A percentile compares a stretch with the other conserved stretches of the same genome.
Conservation (phyloP, 805 yeast species). For the Nakazawaea wickerhamii region DNA sequence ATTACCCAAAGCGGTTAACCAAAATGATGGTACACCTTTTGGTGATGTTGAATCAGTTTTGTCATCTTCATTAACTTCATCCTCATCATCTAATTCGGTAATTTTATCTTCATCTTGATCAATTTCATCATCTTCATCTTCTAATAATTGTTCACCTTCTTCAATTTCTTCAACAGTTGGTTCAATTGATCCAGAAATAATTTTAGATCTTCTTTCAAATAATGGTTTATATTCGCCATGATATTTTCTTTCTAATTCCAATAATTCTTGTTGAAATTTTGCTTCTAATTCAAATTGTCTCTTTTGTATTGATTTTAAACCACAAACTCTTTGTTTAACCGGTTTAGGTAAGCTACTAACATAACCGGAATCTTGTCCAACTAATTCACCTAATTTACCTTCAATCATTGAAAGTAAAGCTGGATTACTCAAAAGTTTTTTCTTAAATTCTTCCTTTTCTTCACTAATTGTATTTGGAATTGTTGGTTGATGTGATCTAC, state of each 20-base stretch:
- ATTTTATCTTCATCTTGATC: constrained; percentile 32
- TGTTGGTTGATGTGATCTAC: constrained; percentile 50
- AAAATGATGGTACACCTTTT: constrained; percentile 87
- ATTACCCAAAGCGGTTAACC: constrained; percentile 94
- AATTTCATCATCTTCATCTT: constrained; percentile 41
- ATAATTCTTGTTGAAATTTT: constrained; percentile 83
- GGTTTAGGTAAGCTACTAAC: constrained; percentile 66
- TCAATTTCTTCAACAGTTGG: constrained; percentile 77
- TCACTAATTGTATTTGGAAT: constrained; percentile 72
- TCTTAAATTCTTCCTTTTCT: constrained; percentile 39
- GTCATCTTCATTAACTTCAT: constrained; percentile 29
- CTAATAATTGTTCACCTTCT: constrained; percentile 69
- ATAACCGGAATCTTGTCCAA: constrained; percentile 86
- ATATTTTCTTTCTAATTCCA: constrained; percentile 80
- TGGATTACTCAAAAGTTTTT: constrained; percentile 57
- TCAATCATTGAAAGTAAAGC: constrained; percentile 82
- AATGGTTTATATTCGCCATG: constrained; percentile 69
- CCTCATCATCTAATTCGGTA: constrained; percentile 38
- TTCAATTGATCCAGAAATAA: constrained; percentile 67
- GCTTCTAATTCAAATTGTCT: constrained; percentile 80
- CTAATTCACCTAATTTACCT: constrained; percentile 77
- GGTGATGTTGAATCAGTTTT: too few species aligned
- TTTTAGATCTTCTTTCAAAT: constrained; percentile 63
- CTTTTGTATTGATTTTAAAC: constrained; percentile 76
- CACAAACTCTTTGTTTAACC: constrained; percentile 73